These are phyloP conservation scores for Debaryomyces psychrophilus DNA, from an alignment of 1,139 yeast genomes.

Conservation along the genomic window DNA sequence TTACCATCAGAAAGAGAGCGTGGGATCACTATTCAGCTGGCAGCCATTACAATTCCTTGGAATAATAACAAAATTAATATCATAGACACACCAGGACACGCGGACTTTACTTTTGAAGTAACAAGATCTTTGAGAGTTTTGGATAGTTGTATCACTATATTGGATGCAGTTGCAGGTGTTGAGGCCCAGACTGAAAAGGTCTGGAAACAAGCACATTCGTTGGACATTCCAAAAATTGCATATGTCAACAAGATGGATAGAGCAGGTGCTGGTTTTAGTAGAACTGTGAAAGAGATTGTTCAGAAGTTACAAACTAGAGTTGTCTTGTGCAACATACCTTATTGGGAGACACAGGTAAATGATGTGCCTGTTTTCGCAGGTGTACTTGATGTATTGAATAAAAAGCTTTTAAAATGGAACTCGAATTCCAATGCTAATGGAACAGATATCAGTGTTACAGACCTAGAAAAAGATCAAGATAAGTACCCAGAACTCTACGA, in stretches of 20 bases:
- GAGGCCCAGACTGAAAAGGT: slow-evolving; percentile 98
- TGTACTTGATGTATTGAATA: slow-evolving; percentile 78
- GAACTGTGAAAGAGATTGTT: slow-evolving; percentile 87
- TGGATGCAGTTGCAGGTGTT: slow-evolving; percentile 97
- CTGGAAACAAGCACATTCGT: slow-evolving; percentile 81
- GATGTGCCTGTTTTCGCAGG: slow-evolving; percentile 60
- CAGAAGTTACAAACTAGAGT: slow-evolving; percentile 74
- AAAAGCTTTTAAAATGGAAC: slow-evolving; percentile 68
- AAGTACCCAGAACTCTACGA: slow-evolving; percentile 40
- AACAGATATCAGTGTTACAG: slow-evolving; percentile 52
- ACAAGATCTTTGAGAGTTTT: slow-evolving; percentile 83
- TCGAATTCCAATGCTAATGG: slow-evolving; percentile 52
- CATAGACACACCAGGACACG: slow-evolving; percentile 98
- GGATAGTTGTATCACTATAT: slow-evolving; percentile 90
- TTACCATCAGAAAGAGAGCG: slow-evolving; percentile 87
- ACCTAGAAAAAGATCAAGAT: slow-evolving; percentile 35
- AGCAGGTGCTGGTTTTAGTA: slow-evolving; percentile 90
- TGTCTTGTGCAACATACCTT: slow-evolving; percentile 79
- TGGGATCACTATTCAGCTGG: slow-evolving; percentile 96
- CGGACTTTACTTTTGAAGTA: slow-evolving; percentile 95
- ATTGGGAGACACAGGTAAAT: slow-evolving; percentile 46
- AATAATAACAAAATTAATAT: slow-evolving; percentile 72
- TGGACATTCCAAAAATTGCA: slow-evolving; percentile 72
- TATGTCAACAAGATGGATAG: slow-evolving; percentile 96
- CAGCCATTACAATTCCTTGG: slow-evolving; percentile 94